These are phyloP conservation scores for Lachancea waltii DNA, from an alignment of 805 yeast genomes.

Conservation along the genomic window DNA sequence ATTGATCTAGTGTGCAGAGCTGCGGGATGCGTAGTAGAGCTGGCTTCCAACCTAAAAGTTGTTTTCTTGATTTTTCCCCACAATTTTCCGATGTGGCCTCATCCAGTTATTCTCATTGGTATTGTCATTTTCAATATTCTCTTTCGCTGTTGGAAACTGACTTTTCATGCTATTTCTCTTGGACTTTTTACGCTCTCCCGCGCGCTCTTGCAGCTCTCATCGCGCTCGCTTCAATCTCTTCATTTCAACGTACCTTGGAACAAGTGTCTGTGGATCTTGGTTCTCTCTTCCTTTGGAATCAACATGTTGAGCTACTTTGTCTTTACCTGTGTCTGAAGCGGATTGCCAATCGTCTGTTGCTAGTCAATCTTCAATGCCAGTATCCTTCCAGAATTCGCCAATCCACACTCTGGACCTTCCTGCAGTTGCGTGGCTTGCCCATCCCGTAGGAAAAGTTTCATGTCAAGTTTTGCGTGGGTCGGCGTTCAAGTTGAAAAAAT, in stretches of 20 bases:
- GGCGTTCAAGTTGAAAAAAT: not conserved
- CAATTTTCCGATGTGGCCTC: no score
- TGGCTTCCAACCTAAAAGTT: no score
- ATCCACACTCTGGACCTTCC: not conserved
- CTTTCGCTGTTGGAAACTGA: no score
- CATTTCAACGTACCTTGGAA: slow-evolving; percentile 78
- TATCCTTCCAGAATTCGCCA: not conserved
- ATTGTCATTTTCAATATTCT: no score
- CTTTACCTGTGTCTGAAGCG: slow-evolving; percentile 15
- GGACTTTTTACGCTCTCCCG: no score
- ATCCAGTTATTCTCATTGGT: no score
- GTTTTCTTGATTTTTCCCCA: no score
- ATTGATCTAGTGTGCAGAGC: no score
- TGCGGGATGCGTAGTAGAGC: no score
- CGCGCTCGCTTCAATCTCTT: not conserved
- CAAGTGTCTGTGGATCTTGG: slow-evolving; percentile 98
- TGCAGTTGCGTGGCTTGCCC: not conserved
- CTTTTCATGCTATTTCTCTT: no score
- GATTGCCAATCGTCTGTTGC: not conserved
- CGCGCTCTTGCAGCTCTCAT: not conserved
- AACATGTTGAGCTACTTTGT: slow-evolving; percentile 59
- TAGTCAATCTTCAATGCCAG: not conserved
- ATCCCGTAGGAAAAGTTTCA: not conserved
- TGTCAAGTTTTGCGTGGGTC: not conserved
- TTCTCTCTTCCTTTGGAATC: slow-evolving; percentile 99